A percentile compares a stretch with the other conserved stretches of the same genome.
phyloP scores from a whole-genome alignment of 306 rosid genomes.

The Acacia confusa region DNA sequence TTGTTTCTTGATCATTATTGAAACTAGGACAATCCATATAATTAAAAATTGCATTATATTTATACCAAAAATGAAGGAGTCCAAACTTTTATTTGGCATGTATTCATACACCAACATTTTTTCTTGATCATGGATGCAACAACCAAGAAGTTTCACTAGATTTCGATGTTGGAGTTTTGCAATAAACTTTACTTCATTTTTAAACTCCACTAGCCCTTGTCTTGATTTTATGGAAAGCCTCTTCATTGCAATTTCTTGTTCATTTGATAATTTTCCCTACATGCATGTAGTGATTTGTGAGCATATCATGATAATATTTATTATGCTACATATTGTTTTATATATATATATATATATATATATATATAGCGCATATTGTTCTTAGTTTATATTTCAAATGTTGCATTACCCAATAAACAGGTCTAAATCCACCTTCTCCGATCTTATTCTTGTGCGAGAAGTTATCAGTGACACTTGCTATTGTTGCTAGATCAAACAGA shows the following conservation, averaged over 20 bases:
- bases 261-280: constrained; percentile 30
- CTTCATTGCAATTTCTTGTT: constrained; percentile 35
- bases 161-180: constrained; percentile 36
- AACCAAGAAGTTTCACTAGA: constrained; percentile 37
- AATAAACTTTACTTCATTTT: constrained; percentile 33
- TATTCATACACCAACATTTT: background rate
- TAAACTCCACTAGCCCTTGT: constrained; percentile 27
- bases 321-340: too few species aligned
- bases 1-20: background rate
- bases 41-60: background rate
- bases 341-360: too few species aligned
- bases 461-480: background rate
- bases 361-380: background rate
- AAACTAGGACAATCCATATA: background rate
- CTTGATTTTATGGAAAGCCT: constrained; percentile 26
- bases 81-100: constrained; percentile 21
- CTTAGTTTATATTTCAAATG: background rate
- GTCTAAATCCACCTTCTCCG: constrained; percentile 28
- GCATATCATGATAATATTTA: background rate
- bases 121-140: constrained; percentile 35
- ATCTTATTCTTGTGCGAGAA: constrained; percentile 9
- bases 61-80: constrained; percentile 30
- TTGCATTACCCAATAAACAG: constrained; percentile 17
- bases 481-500: constrained; percentile 9
- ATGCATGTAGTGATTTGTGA: background rate